These are phyloP conservation scores for Arthroderma uncinatum DNA, from an alignment of 2,329 filamentous ascomycete species.

Conservation along the genomic window DNA sequence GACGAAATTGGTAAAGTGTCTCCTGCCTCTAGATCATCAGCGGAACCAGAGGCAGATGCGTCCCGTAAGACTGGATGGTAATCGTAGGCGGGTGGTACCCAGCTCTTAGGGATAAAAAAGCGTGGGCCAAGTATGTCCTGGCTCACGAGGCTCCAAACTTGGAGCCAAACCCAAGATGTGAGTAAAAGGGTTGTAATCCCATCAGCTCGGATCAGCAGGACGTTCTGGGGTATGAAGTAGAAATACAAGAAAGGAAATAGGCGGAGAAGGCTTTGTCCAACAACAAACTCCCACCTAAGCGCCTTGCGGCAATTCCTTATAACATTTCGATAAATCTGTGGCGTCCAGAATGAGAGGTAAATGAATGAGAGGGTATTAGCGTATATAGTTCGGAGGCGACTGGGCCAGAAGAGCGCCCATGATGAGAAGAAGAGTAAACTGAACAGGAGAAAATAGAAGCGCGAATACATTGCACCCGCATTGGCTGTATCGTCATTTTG, in stretches of 20 bases:
- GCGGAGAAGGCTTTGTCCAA: slow-evolving; percentile 70
- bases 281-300: slow-evolving; percentile 79
- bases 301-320: slow-evolving; percentile 85
- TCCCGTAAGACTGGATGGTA: slow-evolving; percentile 77
- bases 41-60: slow-evolving; percentile 29
- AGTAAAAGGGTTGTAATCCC: slow-evolving; percentile 52
- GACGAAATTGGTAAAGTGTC: slow-evolving; percentile 64
- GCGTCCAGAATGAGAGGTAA: slow-evolving; percentile 85
- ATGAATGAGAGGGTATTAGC: slow-evolving; percentile 54
- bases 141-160: slow-evolving; percentile 63
- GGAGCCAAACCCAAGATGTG: slow-evolving; percentile 73
- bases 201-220: slow-evolving; percentile 66
- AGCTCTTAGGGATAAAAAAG: slow-evolving; percentile 65
- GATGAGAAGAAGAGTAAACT: slow-evolving; percentile 48
- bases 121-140: slow-evolving; percentile 81
- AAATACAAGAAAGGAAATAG: slow-evolving; percentile 77
- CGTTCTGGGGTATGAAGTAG: slow-evolving; percentile 64
- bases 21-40: slow-evolving; percentile 69
- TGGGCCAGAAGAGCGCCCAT: slow-evolving; percentile 48
- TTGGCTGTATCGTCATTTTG: slow-evolving; percentile 32
- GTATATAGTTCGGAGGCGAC: slow-evolving; percentile 43
- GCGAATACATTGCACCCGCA: slow-evolving; percentile 49
- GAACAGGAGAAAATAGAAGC: slow-evolving; percentile 51
- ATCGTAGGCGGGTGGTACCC: slow-evolving; percentile 63
- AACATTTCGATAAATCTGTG: slow-evolving; percentile 83